Conservation (phyloP, 106 monocot species). For the Amphibolis antarctica region DNA sequence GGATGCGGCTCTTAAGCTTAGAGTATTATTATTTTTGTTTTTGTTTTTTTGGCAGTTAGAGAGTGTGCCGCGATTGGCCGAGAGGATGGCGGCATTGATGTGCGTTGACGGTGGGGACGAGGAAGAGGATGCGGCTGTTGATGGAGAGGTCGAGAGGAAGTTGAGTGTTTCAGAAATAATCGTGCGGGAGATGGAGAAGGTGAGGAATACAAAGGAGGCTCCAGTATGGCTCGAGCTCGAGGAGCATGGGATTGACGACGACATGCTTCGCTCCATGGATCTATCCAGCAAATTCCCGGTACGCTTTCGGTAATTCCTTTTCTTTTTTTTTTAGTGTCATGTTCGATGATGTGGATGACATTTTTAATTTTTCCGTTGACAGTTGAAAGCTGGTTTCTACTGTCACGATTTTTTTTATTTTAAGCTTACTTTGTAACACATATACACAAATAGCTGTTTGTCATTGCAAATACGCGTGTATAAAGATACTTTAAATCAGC, state of each 20-base stretch:
- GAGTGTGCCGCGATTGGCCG: slow-evolving; percentile 67
- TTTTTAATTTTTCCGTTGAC: no score
- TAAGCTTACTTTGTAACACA: background rate
- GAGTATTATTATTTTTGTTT: background rate
- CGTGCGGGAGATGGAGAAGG: slow-evolving; percentile 42
- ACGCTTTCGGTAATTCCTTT: background rate
- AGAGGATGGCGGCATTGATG: slow-evolving; percentile 94
- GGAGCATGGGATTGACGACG: slow-evolving; percentile 77
- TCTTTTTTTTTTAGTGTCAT: background rate
- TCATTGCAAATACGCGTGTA: no score
- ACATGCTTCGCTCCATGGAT: slow-evolving; percentile 60
- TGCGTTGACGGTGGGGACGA: slow-evolving; percentile 35
- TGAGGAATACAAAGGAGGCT: slow-evolving; percentile 32
- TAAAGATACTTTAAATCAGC: no score
- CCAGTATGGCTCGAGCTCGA: slow-evolving; percentile 83
- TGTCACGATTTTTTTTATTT: no score
- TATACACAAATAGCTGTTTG: no score
- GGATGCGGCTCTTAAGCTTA: background rate
- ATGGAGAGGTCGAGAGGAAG: slow-evolving; percentile 5
- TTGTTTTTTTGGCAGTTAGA: slow-evolving; percentile 28
- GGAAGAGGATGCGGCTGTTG: slow-evolving; percentile 18
- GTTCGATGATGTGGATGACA: no score
- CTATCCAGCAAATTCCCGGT: slow-evolving; percentile 78
- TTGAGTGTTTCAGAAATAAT: slow-evolving; percentile 32
- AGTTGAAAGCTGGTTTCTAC: no score